phyloP scores from a whole-genome alignment of 345 rosid species.

The Aquilaria yunnanensis region DNA sequence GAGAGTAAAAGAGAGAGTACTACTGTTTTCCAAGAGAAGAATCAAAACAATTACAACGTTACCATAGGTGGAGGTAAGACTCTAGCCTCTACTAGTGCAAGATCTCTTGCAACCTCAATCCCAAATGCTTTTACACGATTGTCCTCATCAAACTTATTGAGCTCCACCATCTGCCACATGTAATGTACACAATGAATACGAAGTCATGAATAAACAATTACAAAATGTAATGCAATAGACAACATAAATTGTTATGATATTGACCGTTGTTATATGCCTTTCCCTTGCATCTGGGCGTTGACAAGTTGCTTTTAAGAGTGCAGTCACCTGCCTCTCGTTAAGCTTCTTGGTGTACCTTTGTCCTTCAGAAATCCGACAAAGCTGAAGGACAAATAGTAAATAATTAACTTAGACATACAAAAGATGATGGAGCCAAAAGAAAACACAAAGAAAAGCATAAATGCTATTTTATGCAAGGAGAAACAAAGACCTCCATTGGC shows the following conservation, averaged over 20 bases:
- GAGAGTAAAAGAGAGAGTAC: background rate
- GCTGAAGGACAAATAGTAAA: constrained; percentile 17
- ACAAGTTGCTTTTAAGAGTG: constrained; percentile 32
- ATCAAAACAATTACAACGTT: background rate
- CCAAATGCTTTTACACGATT: constrained; percentile 34
- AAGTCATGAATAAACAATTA: background rate
- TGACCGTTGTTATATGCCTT: constrained; percentile 9
- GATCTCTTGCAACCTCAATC: constrained; percentile 24
- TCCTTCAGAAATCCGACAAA: constrained; percentile 38
- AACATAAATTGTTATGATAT: no score
- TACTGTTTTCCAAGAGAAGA: no score
- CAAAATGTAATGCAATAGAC: background rate
- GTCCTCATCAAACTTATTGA: constrained; percentile 26
- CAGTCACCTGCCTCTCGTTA: constrained; percentile 35
- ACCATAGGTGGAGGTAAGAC: constrained; percentile 45
- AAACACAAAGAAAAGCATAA: background rate
- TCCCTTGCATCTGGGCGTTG: constrained; percentile 34
- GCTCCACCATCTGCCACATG: constrained; percentile 20
- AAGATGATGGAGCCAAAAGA: background rate
- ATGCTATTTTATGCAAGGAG: background rate
- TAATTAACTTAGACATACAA: background rate
- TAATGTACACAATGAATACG: background rate
- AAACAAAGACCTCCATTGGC: constrained; percentile 35
- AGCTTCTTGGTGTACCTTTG: constrained; percentile 35
- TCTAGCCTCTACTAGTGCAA: constrained; percentile 33